Evolutionary conservation across 495 filamentous ascomycete genomes (phyloP), one percentile per base, ranked within the genome.

Genomic region (Neurospora cerealis): DNA sequence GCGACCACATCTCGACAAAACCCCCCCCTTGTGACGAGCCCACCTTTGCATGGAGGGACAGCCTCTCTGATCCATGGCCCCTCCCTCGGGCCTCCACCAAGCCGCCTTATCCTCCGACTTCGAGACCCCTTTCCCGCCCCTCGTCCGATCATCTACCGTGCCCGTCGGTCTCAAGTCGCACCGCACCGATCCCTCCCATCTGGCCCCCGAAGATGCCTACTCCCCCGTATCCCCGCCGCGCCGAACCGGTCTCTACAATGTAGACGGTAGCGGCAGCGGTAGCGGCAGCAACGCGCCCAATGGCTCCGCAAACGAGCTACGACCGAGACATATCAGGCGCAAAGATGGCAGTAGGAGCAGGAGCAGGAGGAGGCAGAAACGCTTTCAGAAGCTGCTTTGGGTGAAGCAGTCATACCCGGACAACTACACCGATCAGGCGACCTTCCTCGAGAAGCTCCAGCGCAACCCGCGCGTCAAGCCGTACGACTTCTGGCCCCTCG

Each of bases 351-450:
- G 76, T 15, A 77, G 79, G 19, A 78, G 79, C 7, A 85, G 84
- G 72, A 77, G 82, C 54, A 86, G 85, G 74, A 82, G 90, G 48
- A 90, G 92, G 76, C 85, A 91, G 75, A 86, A 88, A 79, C 86
- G 89, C 74, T 98, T 95, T 92, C 96, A 96, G 84, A 99, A 98
- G 83, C 84, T 99, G 74, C 86, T 99, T 21, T 99, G 96, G 96
- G 94, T 99, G 74, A 97, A 97, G 80, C 96, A 99, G 78, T 93
- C 92, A 62, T 99, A 97, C 81, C 95, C 96, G 24, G 96, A 99
- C 83, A 99, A 99, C 80, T 98, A 98, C 82, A 98, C 96, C 69
- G 96, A 99, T 80, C 93, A 94, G 80, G 91, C 92, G 66, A 97
- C 94, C 32, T 99, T 99, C 77, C 91, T 99, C 73, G 95, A 96